Evolutionary conservation across 441 rosid species (phyloP).

Genomic region (Metrosideros polymorpha): DNA sequence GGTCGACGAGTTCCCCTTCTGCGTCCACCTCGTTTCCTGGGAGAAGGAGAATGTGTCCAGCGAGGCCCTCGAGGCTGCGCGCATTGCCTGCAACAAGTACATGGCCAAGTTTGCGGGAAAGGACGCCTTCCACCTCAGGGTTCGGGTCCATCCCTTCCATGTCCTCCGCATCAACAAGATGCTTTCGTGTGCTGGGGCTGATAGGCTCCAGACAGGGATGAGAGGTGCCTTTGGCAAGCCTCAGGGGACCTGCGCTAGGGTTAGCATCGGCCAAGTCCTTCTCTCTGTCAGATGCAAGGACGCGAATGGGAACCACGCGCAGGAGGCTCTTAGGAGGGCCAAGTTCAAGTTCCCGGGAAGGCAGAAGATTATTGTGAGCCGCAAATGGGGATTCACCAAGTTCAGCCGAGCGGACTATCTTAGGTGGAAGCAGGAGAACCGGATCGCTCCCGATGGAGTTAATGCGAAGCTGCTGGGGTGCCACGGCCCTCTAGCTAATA

Average conservation of each 20-base stretch:
- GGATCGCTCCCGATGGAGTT: background rate
- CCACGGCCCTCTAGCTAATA: background rate
- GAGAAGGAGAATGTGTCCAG: constrained; percentile 10
- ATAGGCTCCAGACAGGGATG: constrained; percentile 10
- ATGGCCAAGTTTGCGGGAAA: constrained; percentile 11
- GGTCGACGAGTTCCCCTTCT: background rate
- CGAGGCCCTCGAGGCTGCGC: constrained; percentile 8
- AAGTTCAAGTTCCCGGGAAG: constrained; percentile 10
- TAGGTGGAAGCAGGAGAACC: constrained; percentile 3
- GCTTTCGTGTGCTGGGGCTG: constrained; percentile 6
- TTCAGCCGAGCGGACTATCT: background rate
- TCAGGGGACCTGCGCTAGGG: constrained; percentile 2
- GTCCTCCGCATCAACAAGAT: constrained; percentile 10
- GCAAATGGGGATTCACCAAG: constrained; percentile 2
- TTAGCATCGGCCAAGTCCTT: constrained; percentile 12
- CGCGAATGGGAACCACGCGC: background rate
- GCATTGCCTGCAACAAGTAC: constrained; percentile 13
- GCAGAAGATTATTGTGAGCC: constrained; percentile 9
- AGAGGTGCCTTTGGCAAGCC: constrained; percentile 13
- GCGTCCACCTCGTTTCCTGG: constrained; percentile 1
- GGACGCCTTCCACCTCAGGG: constrained; percentile 8
- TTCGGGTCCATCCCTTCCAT: constrained; percentile 1
- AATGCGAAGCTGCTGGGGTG: constrained; percentile 1
- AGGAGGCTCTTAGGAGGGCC: constrained; percentile 6
- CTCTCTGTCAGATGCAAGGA: constrained; percentile 12